Evolutionary conservation across 768 basidiomycete species (phyloP).

Genomic region (Neoboletus brunneissimus): DNA sequence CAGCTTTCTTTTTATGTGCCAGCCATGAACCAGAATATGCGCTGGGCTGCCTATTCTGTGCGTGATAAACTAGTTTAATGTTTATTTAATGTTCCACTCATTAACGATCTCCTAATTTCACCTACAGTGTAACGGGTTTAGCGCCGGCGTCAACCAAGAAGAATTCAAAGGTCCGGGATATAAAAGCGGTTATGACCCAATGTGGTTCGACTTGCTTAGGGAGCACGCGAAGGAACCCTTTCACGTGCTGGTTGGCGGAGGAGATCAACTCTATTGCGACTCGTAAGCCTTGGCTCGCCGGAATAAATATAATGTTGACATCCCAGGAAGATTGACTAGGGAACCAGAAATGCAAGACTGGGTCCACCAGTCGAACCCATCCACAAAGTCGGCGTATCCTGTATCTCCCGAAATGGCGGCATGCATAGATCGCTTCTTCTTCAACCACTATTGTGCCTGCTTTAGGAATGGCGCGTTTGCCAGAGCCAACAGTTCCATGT

Average conservation of each 20-base stretch:
- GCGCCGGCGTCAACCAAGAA: conserved; percentile 84
- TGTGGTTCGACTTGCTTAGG: conserved; percentile 90
- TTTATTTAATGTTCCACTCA: neutral
- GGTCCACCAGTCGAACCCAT: conserved; percentile 58
- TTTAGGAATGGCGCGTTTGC: conserved; percentile 91
- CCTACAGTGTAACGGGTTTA: conserved; percentile 80
- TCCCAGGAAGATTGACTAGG: conserved; percentile 56
- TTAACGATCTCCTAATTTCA: neutral
- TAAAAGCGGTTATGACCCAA: conserved; percentile 79
- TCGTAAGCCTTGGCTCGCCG: conserved; percentile 40
- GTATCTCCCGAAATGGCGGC: conserved; percentile 69
- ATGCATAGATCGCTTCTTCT: conserved; percentile 85
- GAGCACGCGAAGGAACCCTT: conserved; percentile 80
- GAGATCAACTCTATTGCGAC: conserved; percentile 91
- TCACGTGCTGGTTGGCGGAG: conserved; percentile 91
- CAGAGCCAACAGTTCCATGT: conserved; percentile 88
- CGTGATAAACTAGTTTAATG: conserved; percentile 22
- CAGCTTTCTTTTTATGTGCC: conserved; percentile 82
- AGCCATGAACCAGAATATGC: conserved; percentile 75
- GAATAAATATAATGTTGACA: neutral
- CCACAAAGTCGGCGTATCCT: conserved; percentile 54
- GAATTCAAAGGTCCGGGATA: conserved; percentile 82
- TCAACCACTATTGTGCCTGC: conserved; percentile 84
- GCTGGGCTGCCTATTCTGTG: conserved; percentile 87
- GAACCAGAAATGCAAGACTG: conserved; percentile 91